Evolutionary conservation across 176 grass and related monocot genomes (phyloP).

Genomic region (Ananas comosus): DNA sequence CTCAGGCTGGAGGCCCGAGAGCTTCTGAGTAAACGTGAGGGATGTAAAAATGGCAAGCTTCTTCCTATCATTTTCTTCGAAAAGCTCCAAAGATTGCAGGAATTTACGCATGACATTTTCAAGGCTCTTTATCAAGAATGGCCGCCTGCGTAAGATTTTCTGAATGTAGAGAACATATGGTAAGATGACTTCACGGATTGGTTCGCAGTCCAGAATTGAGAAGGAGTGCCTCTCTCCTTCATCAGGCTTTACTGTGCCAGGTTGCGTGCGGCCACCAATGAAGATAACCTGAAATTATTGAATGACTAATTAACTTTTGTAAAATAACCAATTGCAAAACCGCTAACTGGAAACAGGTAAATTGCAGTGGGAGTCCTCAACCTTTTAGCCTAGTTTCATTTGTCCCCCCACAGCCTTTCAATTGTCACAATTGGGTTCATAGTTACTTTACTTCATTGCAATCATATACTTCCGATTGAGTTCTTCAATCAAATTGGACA

Average conservation of each 20-base stretch:
- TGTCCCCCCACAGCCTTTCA: no score
- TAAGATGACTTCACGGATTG: slow-evolving; percentile 68
- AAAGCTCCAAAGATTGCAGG: slow-evolving; percentile 89
- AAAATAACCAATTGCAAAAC: no score
- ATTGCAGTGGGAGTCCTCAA: no score
- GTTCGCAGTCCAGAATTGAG: slow-evolving; percentile 67
- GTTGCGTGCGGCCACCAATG: slow-evolving; percentile 76
- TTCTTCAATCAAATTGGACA: no score
- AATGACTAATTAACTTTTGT: not conserved
- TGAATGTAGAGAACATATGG: slow-evolving; percentile 85
- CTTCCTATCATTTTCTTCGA: slow-evolving; percentile 86
- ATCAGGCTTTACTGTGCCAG: slow-evolving; percentile 88
- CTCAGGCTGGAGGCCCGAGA: slow-evolving; percentile 81
- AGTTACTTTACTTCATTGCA: no score
- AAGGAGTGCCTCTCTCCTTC: slow-evolving; percentile 78
- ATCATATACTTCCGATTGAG: no score
- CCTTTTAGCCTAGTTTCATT: no score
- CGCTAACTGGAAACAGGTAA: no score
- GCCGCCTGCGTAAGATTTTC: slow-evolving; percentile 75
- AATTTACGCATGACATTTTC: slow-evolving; percentile 98
- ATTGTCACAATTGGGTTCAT: no score
- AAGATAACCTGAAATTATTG: slow-evolving; percentile 64
- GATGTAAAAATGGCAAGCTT: slow-evolving; percentile 95
- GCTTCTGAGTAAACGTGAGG: slow-evolving; percentile 94
- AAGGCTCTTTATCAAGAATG: slow-evolving; percentile 94